Percentiles rank a stretch among this genome's conserved stretches.
These are phyloP conservation scores for Somion occarium DNA, from an alignment of 1,284 basidiomycete genomes.

Conservation along the genomic window DNA sequence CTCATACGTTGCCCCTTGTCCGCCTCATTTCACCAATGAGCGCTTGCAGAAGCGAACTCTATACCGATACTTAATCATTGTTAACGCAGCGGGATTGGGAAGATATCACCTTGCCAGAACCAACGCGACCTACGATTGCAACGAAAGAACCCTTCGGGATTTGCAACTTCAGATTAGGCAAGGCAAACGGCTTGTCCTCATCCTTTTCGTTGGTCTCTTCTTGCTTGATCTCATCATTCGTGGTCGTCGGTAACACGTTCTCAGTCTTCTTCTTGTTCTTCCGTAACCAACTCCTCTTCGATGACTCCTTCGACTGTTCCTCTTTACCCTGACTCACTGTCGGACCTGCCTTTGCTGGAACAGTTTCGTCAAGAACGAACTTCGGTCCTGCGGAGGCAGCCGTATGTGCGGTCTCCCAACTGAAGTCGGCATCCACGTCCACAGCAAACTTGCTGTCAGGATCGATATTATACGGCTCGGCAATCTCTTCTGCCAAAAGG, in stretches of 20 bases:
- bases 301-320: slow-evolving; percentile 7
- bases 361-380: slow-evolving; percentile 6
- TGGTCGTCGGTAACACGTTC: slow-evolving; percentile 20
- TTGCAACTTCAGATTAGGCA: slow-evolving; percentile 52
- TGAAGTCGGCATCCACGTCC: slow-evolving; percentile 60
- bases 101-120: slow-evolving; percentile 69
- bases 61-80: neutral
- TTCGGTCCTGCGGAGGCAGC: slow-evolving; percentile 20
- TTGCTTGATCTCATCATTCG: slow-evolving; percentile 7
- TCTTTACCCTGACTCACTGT: slow-evolving; percentile 12
- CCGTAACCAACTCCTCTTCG: slow-evolving; percentile 14
- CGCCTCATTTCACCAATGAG: slow-evolving; percentile 79
- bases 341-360: slow-evolving; percentile 6
- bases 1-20: slow-evolving; percentile 50
- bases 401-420: slow-evolving; percentile 55
- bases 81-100: no score
- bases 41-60: slow-evolving; percentile 65
- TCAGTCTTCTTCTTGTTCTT: slow-evolving; percentile 14
- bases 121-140: slow-evolving; percentile 70
- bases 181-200: slow-evolving; percentile 56
- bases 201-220: slow-evolving; percentile 19
- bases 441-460: slow-evolving; percentile 41
- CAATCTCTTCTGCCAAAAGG: slow-evolving; percentile 62
- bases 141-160: slow-evolving; percentile 62
- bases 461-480: slow-evolving; percentile 47